Evolutionary conservation across 2,329 filamentous ascomycete species (phyloP).

Genomic region (Monosporascus sp.): DNA sequence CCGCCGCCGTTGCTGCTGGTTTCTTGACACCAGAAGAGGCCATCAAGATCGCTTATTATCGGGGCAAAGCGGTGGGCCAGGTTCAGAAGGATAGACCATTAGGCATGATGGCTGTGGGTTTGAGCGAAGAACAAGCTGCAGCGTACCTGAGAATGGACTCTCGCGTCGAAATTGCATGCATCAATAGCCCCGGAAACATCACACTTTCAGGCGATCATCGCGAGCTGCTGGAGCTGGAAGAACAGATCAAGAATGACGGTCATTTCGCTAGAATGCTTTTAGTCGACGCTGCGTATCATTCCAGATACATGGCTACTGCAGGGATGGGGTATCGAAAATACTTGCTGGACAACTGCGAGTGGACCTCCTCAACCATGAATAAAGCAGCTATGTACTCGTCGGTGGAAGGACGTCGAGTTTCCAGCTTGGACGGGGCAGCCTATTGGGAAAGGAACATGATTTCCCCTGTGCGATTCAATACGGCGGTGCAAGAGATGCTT

Average conservation of each 20-base stretch:
- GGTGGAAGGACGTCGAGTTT: conserved; percentile 1
- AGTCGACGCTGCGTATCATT: conserved; percentile 20
- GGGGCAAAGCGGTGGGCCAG: conserved; percentile 5
- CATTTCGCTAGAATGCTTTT: conserved; percentile 18
- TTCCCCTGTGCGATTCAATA: conserved; percentile 10
- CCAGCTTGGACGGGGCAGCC: background rate
- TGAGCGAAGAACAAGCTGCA: background rate
- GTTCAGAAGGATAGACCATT: background rate
- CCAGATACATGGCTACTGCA: conserved; percentile 4
- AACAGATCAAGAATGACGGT: background rate
- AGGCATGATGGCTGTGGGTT: conserved; percentile 17
- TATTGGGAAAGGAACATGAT: conserved; percentile 21
- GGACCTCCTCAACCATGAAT: too few species aligned
- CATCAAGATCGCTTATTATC: conserved; percentile 11
- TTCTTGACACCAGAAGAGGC: conserved; percentile 2
- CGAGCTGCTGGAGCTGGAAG: background rate
- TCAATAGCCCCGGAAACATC: conserved; percentile 22
- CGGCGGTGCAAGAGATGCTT: background rate
- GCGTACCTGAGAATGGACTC: conserved; percentile 2
- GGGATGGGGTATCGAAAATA: conserved; percentile 7
- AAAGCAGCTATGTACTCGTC: conserved; percentile 9
- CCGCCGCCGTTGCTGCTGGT: conserved; percentile 10
- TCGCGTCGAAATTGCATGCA: conserved; percentile 16
- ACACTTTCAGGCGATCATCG: conserved; percentile 25
- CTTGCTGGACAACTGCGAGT: background rate